Base-by-base conservation (phyloP, 768 basidiomycete species). In the Amanita fuliginea region DNA sequence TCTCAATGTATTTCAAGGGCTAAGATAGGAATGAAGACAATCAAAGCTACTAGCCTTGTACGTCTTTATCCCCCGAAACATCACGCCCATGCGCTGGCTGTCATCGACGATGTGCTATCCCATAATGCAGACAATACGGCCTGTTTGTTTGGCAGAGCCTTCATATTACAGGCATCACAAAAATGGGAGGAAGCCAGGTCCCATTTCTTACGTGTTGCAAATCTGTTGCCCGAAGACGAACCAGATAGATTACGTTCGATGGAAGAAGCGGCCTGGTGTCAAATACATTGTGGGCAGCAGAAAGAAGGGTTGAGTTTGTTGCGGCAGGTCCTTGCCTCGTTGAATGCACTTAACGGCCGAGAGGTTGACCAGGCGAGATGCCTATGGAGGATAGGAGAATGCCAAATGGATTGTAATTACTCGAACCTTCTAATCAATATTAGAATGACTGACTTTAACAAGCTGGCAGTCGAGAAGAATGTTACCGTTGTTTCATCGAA, bases 31-130 rank as follows among this genome's bases (percentile, higher is more conserved):
- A 78, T 96, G 59, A 81, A 91, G 51, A 73, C 81, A 9, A 70
- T 73, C 4, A 72, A 95, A 10, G 84, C 81, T 2, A 83, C 80
- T 0, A 80, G 88, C 4, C 73, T 96, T 13, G 86, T 91, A 3
- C 85, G 96, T 58, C 72, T 86, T 43, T 89, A 79, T 62, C 81
- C 94, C 24, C 95, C 95, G 0, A 93, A 93, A 57, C 85, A 97
- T 56, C 95, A 98, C 60, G 56, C 68, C 9, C 80, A 83, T 46
- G 95, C 96, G 1, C 67, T 83, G 21, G 67, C 74, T 14, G 72
- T 96, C 8, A 70, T 97, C 18, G 78, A 86, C 28, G 78, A 82
- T 3, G 73, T 95, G 13, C 75, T 98, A 0, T 56, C 67, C 2
- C 65, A 72, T 30, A 78, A 83, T 34, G 78, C 86, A 0, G 57